Evolutionary conservation across 2,329 filamentous ascomycete species (phyloP), one percentile per base, ranked within the genome.

Genomic region (Pseudogymnoascus sp.): DNA sequence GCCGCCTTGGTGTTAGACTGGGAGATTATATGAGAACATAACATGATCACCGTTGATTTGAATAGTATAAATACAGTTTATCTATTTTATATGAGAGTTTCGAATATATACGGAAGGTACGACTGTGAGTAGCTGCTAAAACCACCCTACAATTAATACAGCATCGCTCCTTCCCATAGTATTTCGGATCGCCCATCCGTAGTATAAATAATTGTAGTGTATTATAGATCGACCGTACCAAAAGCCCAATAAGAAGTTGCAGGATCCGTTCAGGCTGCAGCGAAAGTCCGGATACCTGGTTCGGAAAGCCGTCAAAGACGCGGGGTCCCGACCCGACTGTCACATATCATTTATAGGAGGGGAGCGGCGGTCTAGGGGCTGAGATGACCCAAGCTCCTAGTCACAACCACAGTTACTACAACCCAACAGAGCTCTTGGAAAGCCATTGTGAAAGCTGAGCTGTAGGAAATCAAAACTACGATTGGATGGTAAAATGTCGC

Each of bases 1-100:
- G 63, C 63, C 63, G 63, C 63, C 59, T 63, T 38, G 59, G 35
- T 41, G 35, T 25, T 55, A 55, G n/a, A 19, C 28, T 49, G 25
- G n/a, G 12, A 12, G 7, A 12, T 7, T 55, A 55, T 55, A 0
- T 9, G 25, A 19, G 49, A 19, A 33, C 5, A 55, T 55, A 55
- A 11, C 7, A 52, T 16, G 14, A 52, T 5, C 28, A 12, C 14
- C 4, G n/a, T 12, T 2, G 1, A 12, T 0, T 55, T 33, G 3
- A 52, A 19, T 55, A n/a, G 5, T 52, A 52, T 19, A 30, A 52
- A 33, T 33, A 12, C 28, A 30, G 16, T 33, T 19, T 2, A 55
- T 55, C n/a, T 33, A 33, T 33, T 55, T 55, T 6, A 55, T 33
- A 22, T 55, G 49, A 33, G 9, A 55, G 22, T 12, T 12, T 55